Evolutionary conservation across 345 rosid species (phyloP).

Genomic region (Raphanus raphanistrum): DNA sequence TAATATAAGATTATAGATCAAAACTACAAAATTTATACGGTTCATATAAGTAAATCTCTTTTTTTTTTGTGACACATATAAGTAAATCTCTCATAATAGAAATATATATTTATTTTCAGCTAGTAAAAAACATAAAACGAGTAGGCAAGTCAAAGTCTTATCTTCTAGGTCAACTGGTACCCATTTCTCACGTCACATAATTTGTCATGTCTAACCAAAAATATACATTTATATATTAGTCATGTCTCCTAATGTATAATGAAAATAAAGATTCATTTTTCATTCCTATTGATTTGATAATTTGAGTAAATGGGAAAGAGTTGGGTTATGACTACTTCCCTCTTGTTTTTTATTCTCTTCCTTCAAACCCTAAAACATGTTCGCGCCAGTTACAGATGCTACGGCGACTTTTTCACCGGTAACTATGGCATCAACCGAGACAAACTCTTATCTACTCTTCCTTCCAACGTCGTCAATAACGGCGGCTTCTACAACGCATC

Average conservation of each 20-base stretch:
- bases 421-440: slow-evolving; percentile 35
- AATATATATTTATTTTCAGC: not conserved
- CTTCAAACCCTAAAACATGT: slow-evolving; percentile 9
- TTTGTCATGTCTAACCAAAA: not conserved
- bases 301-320: slow-evolving; percentile 12
- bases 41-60: not conserved
- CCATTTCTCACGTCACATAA: not conserved
- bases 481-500: slow-evolving; percentile 41
- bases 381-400: slow-evolving; percentile 9
- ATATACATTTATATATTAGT: too few species aligned
- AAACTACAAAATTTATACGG: not conserved
- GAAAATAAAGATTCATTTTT: not conserved
- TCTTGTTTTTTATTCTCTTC: slow-evolving; percentile 5
- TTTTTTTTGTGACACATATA: too few species aligned
- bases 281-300: not conserved
- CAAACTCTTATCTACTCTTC: slow-evolving; percentile 36
- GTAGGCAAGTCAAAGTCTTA: not conserved
- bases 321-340: not conserved
- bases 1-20: not conserved
- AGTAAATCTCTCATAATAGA: not conserved
- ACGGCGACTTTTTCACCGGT: slow-evolving; percentile 38
- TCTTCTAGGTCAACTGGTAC: not conserved
- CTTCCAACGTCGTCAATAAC: slow-evolving; percentile 28
- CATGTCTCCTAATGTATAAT: too few species aligned
- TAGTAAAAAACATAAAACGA: not conserved